These are phyloP conservation scores for Penicillium verrucosum DNA, from an alignment of 2,329 filamentous ascomycete genomes.

Conservation along the genomic window DNA sequence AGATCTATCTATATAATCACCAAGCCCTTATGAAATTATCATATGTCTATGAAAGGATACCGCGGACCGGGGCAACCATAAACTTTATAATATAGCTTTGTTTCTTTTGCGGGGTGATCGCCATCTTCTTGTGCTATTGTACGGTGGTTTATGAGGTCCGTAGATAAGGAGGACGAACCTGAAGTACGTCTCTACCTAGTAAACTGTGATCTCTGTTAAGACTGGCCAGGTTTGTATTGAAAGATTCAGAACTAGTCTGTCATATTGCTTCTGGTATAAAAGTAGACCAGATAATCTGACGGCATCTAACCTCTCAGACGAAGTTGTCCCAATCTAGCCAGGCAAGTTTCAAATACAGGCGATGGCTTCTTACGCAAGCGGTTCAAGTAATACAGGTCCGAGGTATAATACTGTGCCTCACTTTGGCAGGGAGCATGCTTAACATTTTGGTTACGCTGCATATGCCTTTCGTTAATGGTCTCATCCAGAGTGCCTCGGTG, in stretches of 20 bases:
- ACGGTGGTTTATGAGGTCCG: neutral
- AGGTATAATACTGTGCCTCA: neutral
- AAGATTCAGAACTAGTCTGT: neutral
- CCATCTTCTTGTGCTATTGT: neutral
- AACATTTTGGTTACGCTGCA: neutral
- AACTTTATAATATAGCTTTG: neutral
- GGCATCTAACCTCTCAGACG: neutral
- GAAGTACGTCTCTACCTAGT: neutral
- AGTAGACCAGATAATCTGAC: neutral
- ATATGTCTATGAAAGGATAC: conserved; percentile 4
- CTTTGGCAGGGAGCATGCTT: neutral
- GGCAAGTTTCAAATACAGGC: neutral
- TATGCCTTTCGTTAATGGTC: neutral
- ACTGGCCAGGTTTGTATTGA: neutral
- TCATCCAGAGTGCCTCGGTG: neutral
- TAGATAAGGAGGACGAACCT: neutral
- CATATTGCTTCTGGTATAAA: neutral
- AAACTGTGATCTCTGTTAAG: neutral
- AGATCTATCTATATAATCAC: neutral
- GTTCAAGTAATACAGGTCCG: neutral
- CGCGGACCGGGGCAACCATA: neutral
- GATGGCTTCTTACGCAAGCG: neutral
- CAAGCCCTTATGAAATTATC: neutral
- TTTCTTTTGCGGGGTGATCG: conserved; percentile 3
- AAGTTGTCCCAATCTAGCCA: neutral